A percentile compares a stretch with the other conserved stretches of the same genome.
Conservation (phyloP, 768 basidiomycete species). For the Hirschioporus abietinus region DNA sequence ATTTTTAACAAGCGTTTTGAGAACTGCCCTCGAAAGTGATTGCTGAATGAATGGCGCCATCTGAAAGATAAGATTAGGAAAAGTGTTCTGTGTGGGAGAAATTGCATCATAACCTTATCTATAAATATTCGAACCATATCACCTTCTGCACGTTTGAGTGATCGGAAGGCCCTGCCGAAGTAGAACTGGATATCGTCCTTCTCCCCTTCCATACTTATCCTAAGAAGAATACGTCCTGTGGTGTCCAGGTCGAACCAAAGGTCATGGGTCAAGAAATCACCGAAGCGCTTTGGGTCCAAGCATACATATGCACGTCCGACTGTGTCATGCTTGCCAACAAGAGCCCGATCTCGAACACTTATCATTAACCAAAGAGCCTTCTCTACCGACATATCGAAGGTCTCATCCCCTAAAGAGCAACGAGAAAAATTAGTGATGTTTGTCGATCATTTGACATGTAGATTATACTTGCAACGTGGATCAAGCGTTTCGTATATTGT, state of each 20-base stretch:
- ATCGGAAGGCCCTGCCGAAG: constrained; percentile 94
- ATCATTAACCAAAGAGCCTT: constrained; percentile 97
- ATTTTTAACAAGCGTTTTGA: constrained; percentile 76
- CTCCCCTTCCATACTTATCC: constrained; percentile 98
- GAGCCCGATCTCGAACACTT: constrained; percentile 84
- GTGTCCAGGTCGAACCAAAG: constrained; percentile 89
- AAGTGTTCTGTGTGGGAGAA: not conserved
- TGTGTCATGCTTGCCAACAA: constrained; percentile 90
- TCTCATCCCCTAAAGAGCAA: constrained; percentile 78
- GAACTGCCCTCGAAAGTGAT: constrained; percentile 67
- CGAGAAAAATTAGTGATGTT: constrained; percentile 12
- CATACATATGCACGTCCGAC: constrained; percentile 90
- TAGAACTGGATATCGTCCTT: constrained; percentile 97
- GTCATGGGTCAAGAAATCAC: constrained; percentile 87
- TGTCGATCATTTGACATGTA: constrained; percentile 1
- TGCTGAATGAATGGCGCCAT: constrained; percentile 93
- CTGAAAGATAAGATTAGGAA: constrained; percentile 32
- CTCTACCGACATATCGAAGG: constrained; percentile 90
- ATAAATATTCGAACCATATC: constrained; percentile 97
- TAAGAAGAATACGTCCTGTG: constrained; percentile 75
- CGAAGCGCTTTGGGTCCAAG: constrained; percentile 82
- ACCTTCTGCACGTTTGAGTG: constrained; percentile 84
- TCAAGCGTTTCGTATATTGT: constrained; percentile 88
- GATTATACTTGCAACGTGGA: constrained; percentile 72
- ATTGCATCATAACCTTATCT: constrained; percentile 68